Conservation (phyloP, 2,329 filamentous ascomycete species). For the Tothia fuscella region DNA sequence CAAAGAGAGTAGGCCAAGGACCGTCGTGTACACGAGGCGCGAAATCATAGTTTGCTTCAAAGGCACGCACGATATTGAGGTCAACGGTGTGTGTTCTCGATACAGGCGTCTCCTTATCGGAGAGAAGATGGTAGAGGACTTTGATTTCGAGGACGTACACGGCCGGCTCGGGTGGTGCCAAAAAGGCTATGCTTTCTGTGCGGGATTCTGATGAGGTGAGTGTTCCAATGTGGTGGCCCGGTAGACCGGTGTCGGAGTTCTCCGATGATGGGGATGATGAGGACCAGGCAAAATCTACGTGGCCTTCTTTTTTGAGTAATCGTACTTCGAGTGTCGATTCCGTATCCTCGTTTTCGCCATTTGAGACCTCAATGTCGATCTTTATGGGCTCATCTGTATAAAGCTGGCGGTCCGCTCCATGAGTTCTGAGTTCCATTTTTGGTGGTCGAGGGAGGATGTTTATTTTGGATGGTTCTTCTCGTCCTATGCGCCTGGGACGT, state of each 20-base stretch:
- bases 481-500: constrained; percentile 28
- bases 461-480: constrained; percentile 24
- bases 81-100: constrained; percentile 59
- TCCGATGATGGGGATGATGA: background rate
- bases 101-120: constrained; percentile 70
- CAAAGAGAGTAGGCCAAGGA: constrained; percentile 81
- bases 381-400: constrained; percentile 72
- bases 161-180: constrained; percentile 32
- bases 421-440: constrained; percentile 67
- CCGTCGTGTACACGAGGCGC: constrained; percentile 64
- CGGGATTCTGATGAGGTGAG: constrained; percentile 21
- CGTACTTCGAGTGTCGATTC: constrained; percentile 58
- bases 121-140: constrained; percentile 64
- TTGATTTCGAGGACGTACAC: constrained; percentile 60
- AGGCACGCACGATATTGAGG: constrained; percentile 66
- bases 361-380: constrained; percentile 58
- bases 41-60: constrained; percentile 86
- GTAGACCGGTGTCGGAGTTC: constrained; percentile 14
- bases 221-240: constrained; percentile 25
- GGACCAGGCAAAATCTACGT: constrained; percentile 1
- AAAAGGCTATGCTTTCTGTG: constrained; percentile 26
- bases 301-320: constrained; percentile 45
- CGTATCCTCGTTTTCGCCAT: constrained; percentile 72
- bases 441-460: constrained; percentile 74
- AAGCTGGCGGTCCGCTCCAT: constrained; percentile 55